phyloP scores from a whole-genome alignment of 371 early-diverging fungal species.

The Mucor plumbeus region DNA sequence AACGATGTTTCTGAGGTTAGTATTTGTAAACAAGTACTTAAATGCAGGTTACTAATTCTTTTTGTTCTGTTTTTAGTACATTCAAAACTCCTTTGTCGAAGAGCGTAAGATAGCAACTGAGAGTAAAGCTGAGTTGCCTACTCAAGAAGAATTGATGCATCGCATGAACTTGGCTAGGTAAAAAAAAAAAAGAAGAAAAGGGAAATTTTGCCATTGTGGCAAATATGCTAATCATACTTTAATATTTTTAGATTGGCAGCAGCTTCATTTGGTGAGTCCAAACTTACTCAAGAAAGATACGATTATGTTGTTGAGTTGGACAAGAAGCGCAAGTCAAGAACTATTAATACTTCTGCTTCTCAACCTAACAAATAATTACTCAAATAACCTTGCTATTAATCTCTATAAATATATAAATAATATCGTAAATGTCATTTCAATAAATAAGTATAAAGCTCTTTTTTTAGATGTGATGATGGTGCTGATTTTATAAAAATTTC shows the following conservation, averaged over 20 bases:
- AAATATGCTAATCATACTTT: too few species aligned
- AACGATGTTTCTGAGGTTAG: conserved; percentile 61
- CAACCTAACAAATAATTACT: background rate
- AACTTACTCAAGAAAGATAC: conserved; percentile 39
- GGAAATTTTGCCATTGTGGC: too few species aligned
- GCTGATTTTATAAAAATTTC: too few species aligned
- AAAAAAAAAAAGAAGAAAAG: too few species aligned
- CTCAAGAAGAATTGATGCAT: conserved; percentile 56
- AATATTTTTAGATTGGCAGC: conserved; percentile 37
- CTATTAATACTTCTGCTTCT: background rate
- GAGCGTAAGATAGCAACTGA: conserved; percentile 56
- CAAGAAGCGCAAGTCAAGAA: conserved; percentile 23
- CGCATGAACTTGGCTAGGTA: conserved; percentile 38
- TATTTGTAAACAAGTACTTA: background rate
- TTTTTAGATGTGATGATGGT: too few species aligned
- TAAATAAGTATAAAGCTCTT: too few species aligned
- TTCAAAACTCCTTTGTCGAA: conserved; percentile 60
- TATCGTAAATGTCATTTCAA: too few species aligned
- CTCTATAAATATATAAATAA: too few species aligned
- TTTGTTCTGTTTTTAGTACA: conserved; percentile 42
- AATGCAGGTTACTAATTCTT: background rate
- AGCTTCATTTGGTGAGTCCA: conserved; percentile 45
- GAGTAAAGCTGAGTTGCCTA: conserved; percentile 32
- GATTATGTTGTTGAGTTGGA: conserved; percentile 45
- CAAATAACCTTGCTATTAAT: too few species aligned